phyloP scores from a whole-genome alignment of 345 rosid species.

The Mangifera indica region DNA sequence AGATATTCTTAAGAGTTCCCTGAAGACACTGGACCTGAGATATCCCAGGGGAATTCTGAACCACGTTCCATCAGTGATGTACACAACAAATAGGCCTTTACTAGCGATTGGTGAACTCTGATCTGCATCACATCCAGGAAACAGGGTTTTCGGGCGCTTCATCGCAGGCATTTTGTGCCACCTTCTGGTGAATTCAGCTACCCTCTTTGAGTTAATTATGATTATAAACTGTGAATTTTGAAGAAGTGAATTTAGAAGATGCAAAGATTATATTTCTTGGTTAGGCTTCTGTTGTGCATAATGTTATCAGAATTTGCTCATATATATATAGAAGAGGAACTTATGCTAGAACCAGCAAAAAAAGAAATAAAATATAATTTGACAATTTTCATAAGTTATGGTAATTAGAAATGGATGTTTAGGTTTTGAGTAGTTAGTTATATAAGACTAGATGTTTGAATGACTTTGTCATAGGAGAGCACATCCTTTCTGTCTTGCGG shows the following conservation, averaged over 20 bases:
- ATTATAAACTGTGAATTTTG: background rate
- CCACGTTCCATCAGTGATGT: too few species aligned
- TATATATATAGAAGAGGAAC: background rate
- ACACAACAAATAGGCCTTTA: conserved; percentile 26
- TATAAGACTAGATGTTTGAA: too few species aligned
- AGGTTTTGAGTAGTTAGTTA: too few species aligned
- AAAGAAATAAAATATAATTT: background rate
- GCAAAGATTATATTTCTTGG: background rate
- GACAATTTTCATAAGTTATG: background rate
- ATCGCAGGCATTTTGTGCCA: conserved; percentile 24
- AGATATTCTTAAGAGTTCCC: too few species aligned
- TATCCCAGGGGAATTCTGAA: too few species aligned
- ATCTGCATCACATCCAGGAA: background rate
- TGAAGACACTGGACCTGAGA: too few species aligned
- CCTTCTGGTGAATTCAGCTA: conserved; percentile 17
- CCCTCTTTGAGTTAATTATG: conserved; percentile 27
- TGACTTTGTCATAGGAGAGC: too few species aligned
- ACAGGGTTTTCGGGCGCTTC: conserved; percentile 8
- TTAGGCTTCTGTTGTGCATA: background rate
- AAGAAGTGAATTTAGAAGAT: background rate
- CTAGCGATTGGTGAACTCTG: background rate
- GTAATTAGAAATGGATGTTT: too few species aligned
- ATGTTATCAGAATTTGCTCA: background rate
- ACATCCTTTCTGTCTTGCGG: too few species aligned
- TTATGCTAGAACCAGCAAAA: background rate